A percentile compares a stretch with the other conserved stretches of the same genome.
Conservation (phyloP, 192 early-diverging fungal species). For the Gorgonomyces haynaldii region DNA sequence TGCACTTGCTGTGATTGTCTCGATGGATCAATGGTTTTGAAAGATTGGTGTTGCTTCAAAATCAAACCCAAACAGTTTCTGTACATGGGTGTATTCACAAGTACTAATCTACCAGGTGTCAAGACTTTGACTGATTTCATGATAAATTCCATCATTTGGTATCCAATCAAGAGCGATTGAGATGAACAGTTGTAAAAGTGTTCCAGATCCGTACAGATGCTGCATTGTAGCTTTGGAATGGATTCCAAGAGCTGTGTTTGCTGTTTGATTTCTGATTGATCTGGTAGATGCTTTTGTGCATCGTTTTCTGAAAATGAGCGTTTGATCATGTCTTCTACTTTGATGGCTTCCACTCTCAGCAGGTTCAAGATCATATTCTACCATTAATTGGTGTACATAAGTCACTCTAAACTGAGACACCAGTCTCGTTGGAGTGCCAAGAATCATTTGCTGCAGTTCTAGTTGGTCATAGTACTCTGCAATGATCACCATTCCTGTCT, state of each 20-base stretch:
- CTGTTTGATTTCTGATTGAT: constrained; percentile 57
- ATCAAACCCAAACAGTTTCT: constrained; percentile 57
- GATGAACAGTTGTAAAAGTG: constrained; percentile 58
- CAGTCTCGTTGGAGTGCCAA: constrained; percentile 80
- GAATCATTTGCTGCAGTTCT: constrained; percentile 62
- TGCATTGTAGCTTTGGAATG: constrained; percentile 58
- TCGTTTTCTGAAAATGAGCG: constrained; percentile 89
- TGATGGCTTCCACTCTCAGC: constrained; percentile 84
- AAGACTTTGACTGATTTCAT: constrained; percentile 49
- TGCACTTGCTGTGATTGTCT: no score
- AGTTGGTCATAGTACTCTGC: constrained; percentile 40
- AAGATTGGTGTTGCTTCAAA: no score
- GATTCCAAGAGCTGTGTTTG: constrained; percentile 52
- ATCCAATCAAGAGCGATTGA: constrained; percentile 37
- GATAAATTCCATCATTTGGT: constrained; percentile 44
- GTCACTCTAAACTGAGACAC: constrained; percentile 93
- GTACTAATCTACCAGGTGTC: constrained; percentile 58
- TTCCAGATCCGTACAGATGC: constrained; percentile 71
- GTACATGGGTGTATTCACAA: constrained; percentile 65
- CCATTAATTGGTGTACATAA: no score
- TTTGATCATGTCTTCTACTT: constrained; percentile 98
- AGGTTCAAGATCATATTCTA: constrained; percentile 98
- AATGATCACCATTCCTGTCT: constrained; percentile 87
- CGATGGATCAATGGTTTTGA: constrained; percentile 28
- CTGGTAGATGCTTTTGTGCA: constrained; percentile 76